A percentile compares a stretch with the other conserved stretches of the same genome.
These are phyloP conservation scores for Castanea mollissima DNA, from an alignment of 306 rosid species.

Conservation along the genomic window DNA sequence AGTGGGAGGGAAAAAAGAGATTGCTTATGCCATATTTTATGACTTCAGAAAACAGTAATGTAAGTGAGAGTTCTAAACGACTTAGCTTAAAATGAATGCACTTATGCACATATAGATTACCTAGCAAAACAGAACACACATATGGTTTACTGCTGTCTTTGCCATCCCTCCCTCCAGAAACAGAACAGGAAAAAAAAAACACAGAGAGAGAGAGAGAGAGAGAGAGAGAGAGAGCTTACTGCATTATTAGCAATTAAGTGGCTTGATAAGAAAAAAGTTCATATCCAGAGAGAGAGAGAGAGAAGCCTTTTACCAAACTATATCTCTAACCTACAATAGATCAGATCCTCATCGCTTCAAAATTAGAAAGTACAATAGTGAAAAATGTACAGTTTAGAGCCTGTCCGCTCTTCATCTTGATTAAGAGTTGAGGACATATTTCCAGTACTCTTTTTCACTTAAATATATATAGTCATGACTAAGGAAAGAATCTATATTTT, in stretches of 20 bases:
- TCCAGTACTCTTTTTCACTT: not conserved
- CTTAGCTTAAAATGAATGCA: not conserved
- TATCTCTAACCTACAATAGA: not conserved
- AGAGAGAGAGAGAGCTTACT: too few relatives aligned
- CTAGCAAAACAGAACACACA: not conserved
- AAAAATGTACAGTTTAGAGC: not conserved
- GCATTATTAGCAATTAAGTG: too few relatives aligned
- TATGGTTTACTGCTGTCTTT: not conserved
- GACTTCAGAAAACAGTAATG: not conserved
- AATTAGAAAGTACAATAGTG: not conserved
- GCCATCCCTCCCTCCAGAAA: too few relatives aligned
- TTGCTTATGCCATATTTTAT: not conserved
- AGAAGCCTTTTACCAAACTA: not conserved
- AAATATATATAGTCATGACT: not conserved
- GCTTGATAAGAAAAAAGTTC: too few relatives aligned
- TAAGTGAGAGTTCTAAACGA: not conserved
- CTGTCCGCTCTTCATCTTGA: not conserved
- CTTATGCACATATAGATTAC: not conserved
- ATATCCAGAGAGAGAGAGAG: too few relatives aligned
- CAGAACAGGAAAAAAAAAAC: too few relatives aligned
- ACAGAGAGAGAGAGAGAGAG: too few relatives aligned
- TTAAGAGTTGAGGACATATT: not conserved
- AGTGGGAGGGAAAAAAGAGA: not conserved
- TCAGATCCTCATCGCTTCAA: not conserved
- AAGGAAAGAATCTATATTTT: not conserved